Base-by-base conservation (phyloP, 176 grass and related monocot species). In the Elaeis guineensis region DNA sequence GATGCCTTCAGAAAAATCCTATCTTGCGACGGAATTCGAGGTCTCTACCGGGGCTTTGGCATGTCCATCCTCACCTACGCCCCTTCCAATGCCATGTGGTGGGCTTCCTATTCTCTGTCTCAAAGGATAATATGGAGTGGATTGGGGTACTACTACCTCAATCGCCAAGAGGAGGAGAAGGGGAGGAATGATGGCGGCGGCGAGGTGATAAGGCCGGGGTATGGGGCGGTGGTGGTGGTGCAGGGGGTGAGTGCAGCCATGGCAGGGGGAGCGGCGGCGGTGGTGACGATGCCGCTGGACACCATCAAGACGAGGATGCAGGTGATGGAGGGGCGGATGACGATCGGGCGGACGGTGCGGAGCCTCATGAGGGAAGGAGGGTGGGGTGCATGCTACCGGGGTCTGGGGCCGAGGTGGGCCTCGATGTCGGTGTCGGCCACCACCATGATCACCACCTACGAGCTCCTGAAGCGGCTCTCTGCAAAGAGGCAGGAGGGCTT, bases 271-370 rank as follows among this genome's bases (percentile, higher is more conserved):
- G 80, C 89, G 0, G 14, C 89, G 0, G 76, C 89, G 2, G 62
- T 92, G 20, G 77, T 78, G 76, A 92, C 89, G 22, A 92, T 92
- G 89, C 89, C 89, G 17, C 28, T 92, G 54, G 89, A 92, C 59
- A 92, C 89, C 51, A 81, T 92, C 59, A 92, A 92, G 61, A 92
- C 89, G 29, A 84, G 89, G 79, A 87, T 92, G 77, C 89, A 92
- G 71, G 89, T 92, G 62, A 92, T 92, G 83, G 79, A 87, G 12
- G 74, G 79, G 22, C 70, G 54, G 0, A 62, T 84, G 59, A 87
- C 89, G 0, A 55, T 92, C 5, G 71, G 75, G 26, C 72, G 71
- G 50, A 87, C 89, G 0, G 66, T 81, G 53, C 72, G 80, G 50
- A 72, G 59, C 22, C 51, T 92, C 65, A 74, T 92, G 59, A 82